These are phyloP conservation scores for Talaromyces rugulosus DNA, from an alignment of 2,329 filamentous ascomycete species.

Conservation along the genomic window DNA sequence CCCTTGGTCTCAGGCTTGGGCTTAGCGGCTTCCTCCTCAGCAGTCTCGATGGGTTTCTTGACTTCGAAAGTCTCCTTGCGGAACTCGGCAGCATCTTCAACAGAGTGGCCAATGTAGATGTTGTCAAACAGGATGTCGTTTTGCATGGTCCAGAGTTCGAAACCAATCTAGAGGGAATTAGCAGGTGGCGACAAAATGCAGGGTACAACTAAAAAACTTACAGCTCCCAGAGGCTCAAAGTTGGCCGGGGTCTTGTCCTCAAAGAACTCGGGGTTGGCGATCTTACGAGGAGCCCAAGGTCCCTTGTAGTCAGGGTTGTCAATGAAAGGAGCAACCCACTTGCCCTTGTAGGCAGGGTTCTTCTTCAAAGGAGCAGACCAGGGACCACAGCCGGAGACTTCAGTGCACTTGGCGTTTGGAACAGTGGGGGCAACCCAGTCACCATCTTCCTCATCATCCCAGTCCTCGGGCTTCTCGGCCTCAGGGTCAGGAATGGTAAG, in stretches of 20 bases:
- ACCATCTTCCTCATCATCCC: conserved; percentile 99
- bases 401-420: conserved; percentile 92
- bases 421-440: conserved; percentile 91
- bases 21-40: conserved; percentile 71
- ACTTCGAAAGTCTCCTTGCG: conserved; percentile 83
- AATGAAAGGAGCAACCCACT: conserved; percentile 88
- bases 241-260: conserved; percentile 96
- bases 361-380: conserved; percentile 90
- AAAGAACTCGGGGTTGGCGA: conserved; percentile 91
- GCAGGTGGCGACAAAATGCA: not conserved
- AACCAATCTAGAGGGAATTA: conserved; percentile 67
- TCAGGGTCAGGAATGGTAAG: conserved; percentile 82
- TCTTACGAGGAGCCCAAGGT: conserved; percentile 89
- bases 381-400: conserved; percentile 86
- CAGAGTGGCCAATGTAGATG: conserved; percentile 98
- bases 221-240: conserved; percentile 96
- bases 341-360: conserved; percentile 98
- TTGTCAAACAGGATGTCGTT: conserved; percentile 98
- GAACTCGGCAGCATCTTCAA: conserved; percentile 86
- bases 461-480: conserved; percentile 96
- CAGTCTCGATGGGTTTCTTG: conserved; percentile 81
- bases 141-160: conserved; percentile 99
- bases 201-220: conserved; percentile 53
- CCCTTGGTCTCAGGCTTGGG: conserved; percentile 64
- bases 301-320: conserved; percentile 99